Conservation (phyloP, 345 rosid genomes). For the Populus alba region DNA sequence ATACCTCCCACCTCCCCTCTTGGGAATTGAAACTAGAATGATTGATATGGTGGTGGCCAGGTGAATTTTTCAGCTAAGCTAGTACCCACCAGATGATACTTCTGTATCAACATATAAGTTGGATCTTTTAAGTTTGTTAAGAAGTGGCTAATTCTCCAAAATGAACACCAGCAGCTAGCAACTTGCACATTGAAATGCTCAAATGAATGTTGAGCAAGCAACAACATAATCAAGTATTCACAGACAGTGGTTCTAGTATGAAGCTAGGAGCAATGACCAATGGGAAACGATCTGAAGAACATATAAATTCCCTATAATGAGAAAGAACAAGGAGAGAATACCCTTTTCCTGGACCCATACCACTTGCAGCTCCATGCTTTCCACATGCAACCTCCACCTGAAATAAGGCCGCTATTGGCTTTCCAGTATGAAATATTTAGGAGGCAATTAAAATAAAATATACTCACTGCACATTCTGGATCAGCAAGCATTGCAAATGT, state of each 20-base stretch:
- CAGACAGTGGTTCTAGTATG: neutral
- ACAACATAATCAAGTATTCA: neutral
- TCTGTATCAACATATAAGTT: too few relatives aligned
- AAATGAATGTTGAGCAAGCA: neutral
- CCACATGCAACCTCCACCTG: conserved; percentile 89
- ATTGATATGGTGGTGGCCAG: too few relatives aligned
- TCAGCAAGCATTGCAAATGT: conserved; percentile 93
- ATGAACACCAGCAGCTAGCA: neutral
- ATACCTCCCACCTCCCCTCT: too few relatives aligned
- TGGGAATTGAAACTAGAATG: too few relatives aligned
- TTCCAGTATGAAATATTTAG: neutral
- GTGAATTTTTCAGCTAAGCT: too few relatives aligned
- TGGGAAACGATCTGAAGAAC: neutral
- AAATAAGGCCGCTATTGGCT: conserved; percentile 24
- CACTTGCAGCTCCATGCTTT: conserved; percentile 67
- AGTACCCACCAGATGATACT: too few relatives aligned
- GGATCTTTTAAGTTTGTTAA: neutral
- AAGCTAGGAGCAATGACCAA: neutral
- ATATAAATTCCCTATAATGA: neutral
- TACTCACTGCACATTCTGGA: conserved; percentile 98
- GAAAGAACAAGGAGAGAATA: conserved; percentile 27
- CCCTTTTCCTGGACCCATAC: conserved; percentile 91
- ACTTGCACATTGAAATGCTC: neutral
- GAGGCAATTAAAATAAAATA: conserved; percentile 34
- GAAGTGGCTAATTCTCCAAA: neutral